Evolutionary conservation across 345 rosid genomes (phyloP), one percentile per base, ranked within the genome.

Genomic region (Moricandia moricandioides): DNA sequence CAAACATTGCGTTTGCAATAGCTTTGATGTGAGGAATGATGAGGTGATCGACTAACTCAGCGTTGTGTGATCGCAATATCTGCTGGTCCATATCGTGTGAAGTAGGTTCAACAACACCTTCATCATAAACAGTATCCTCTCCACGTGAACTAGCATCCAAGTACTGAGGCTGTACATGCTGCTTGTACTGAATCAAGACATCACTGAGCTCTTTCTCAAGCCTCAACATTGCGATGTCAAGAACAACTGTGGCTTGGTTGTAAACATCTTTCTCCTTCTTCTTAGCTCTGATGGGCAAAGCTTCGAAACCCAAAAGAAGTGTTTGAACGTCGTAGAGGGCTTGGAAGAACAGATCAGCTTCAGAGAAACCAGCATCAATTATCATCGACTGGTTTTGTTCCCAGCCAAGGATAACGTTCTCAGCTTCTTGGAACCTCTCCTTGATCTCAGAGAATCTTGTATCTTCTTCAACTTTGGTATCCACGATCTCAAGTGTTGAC

Each of bases 191-290:
- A 69, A 69, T 70, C 52, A 91, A 85, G 69, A 88, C 80, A 82
- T 85, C 90, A 58, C 61, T 61, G 5, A 93, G 78, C 87, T 89
- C 96, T 78, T 83, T 84, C 78, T 85, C 85, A n/a, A 93, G 92
- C 86, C 88, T 86, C 8, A 84, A 67, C 97, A 93, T 93, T 16
- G 91, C 96, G 37, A 73, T 68, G 83, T 88, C 88, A 71, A 86
- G 73, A 35, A 74, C 67, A 63, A 74, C 55, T 16, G 84, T 70
- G 43, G 90, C 96, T 34, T 76, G 86, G 63, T 76, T 52, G 72
- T 70, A 72, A 75, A 84, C 65, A 35, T 90, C 91, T 75, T 74
- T 83, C 78, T 73, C 83, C 76, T 71, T 82, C 49, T 37, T 72
- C 59, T 70, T 83, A 62, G 73, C 78, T 21, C 69, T 65, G 49